A percentile compares a stretch with the other conserved stretches of the same genome.
Conservation (phyloP, 2,329 filamentous ascomycete species). For the Colletotrichum destructivum region DNA sequence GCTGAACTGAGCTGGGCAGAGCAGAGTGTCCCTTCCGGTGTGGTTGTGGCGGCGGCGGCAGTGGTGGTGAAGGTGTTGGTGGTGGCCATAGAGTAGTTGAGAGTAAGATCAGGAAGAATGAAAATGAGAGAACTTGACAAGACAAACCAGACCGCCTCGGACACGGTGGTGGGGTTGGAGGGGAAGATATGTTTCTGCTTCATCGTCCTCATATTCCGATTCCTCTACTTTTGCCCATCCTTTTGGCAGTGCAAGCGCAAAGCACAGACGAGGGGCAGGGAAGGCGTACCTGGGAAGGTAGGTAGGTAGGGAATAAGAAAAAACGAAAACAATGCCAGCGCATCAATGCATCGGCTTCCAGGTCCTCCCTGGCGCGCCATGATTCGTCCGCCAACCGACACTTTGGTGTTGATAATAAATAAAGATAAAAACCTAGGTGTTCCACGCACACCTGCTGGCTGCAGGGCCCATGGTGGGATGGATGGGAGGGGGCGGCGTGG, state of each 20-base stretch:
- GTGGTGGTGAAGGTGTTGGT: no score
- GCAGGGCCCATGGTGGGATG: slow-evolving; percentile 16
- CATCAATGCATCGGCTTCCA: slow-evolving; percentile 39
- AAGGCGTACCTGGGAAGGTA: background rate
- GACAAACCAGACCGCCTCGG: background rate
- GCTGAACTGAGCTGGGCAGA: background rate
- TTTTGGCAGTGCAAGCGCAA: slow-evolving; percentile 53
- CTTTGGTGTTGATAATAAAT: background rate
- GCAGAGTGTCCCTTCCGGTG: background rate
- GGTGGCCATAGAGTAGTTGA: no score
- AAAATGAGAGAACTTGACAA: background rate
- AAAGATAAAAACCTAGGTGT: background rate
- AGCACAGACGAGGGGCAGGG: slow-evolving; percentile 48
- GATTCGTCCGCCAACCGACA: slow-evolving; percentile 38
- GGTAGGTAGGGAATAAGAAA: background rate
- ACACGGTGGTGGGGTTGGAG: background rate
- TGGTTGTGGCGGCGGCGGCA: no score
- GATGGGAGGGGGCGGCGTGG: background rate
- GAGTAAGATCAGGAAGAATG: background rate
- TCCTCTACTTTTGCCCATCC: slow-evolving; percentile 20
- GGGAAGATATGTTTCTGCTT: slow-evolving; percentile 20
- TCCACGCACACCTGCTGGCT: slow-evolving; percentile 9
- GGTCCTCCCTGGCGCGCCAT: slow-evolving; percentile 13
- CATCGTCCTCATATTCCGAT: slow-evolving; percentile 4
- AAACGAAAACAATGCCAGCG: slow-evolving; percentile 43